A percentile compares a stretch with the other conserved stretches of the same genome.
Evolutionary conservation across 1,139 yeast genomes (phyloP).

Genomic region (Hansenula sp.): DNA sequence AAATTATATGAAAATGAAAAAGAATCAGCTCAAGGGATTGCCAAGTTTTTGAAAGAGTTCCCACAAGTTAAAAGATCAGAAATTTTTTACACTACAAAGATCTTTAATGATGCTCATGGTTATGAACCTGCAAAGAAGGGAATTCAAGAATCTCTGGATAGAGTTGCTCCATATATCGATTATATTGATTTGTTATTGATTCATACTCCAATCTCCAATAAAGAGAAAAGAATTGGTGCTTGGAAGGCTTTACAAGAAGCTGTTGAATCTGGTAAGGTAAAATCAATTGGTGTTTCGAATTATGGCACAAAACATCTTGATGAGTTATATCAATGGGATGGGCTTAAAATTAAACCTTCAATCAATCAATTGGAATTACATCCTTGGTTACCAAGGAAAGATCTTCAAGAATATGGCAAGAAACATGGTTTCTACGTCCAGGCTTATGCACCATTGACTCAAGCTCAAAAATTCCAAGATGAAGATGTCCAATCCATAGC

Average conservation of each 20-base stretch:
- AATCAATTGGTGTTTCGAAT: constrained; percentile 37
- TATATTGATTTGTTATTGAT: constrained; percentile 39
- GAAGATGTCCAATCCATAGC: constrained; percentile 38
- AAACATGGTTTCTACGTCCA: constrained; percentile 37
- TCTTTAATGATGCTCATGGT: constrained; percentile 35
- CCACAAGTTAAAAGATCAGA: constrained; percentile 40
- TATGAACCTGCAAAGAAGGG: constrained; percentile 53
- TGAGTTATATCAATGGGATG: constrained; percentile 31
- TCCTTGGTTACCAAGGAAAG: constrained; percentile 39
- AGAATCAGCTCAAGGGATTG: constrained; percentile 37
- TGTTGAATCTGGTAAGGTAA: constrained; percentile 26
- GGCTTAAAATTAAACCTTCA: constrained; percentile 35
- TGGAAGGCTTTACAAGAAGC: constrained; percentile 41
- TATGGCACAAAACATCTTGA: constrained; percentile 33
- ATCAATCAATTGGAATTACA: constrained; percentile 47
- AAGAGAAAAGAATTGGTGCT: constrained; percentile 33
- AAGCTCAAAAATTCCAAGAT: constrained; percentile 41
- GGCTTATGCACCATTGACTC: constrained; percentile 52
- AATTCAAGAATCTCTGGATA: constrained; percentile 41
- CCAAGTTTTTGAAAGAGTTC: constrained; percentile 39
- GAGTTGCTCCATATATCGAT: constrained; percentile 37
- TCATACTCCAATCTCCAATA: constrained; percentile 34
- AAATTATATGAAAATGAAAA: constrained; percentile 38
- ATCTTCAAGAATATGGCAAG: constrained; percentile 37
- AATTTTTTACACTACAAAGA: constrained; percentile 34